Conservation (phyloP, 805 yeast species). For the Cyberlindnera japonica region DNA sequence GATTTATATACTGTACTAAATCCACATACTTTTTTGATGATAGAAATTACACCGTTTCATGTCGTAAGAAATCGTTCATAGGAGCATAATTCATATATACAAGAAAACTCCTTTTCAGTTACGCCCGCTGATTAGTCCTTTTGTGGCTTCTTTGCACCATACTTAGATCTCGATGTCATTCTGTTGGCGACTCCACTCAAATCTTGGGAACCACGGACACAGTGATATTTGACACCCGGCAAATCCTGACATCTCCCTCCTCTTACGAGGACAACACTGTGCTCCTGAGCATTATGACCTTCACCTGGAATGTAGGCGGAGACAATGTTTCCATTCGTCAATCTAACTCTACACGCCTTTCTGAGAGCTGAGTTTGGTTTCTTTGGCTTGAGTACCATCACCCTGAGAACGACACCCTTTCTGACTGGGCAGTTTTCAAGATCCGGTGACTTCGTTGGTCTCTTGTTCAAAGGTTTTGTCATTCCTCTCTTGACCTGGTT, state of each 20-base stretch:
- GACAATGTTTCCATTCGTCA: conserved; percentile 83
- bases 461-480: conserved; percentile 44
- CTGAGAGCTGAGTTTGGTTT: conserved; percentile 98
- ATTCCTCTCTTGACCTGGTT: conserved; percentile 76
- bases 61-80: no score
- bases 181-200: conserved; percentile 94
- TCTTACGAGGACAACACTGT: conserved; percentile 89
- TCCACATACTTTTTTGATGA: no score
- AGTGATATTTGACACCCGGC: conserved; percentile 96
- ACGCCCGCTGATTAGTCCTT: no score
- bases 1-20: no score
- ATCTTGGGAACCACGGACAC: conserved; percentile 91
- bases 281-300: conserved; percentile 98
- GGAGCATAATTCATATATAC: conserved; percentile 2
- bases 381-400: conserved; percentile 94
- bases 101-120: neutral
- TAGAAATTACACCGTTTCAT: no score
- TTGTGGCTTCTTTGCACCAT: conserved; percentile 86
- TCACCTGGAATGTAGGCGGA: conserved; percentile 97
- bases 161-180: conserved; percentile 83
- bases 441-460: conserved; percentile 69
- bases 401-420: conserved; percentile 91
- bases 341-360: conserved; percentile 92
- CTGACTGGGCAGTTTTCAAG: conserved; percentile 78
- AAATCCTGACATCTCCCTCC: conserved; percentile 99